Conservation (phyloP, 1,139 yeast genomes). For the Sugiyamaella neomexicana region DNA sequence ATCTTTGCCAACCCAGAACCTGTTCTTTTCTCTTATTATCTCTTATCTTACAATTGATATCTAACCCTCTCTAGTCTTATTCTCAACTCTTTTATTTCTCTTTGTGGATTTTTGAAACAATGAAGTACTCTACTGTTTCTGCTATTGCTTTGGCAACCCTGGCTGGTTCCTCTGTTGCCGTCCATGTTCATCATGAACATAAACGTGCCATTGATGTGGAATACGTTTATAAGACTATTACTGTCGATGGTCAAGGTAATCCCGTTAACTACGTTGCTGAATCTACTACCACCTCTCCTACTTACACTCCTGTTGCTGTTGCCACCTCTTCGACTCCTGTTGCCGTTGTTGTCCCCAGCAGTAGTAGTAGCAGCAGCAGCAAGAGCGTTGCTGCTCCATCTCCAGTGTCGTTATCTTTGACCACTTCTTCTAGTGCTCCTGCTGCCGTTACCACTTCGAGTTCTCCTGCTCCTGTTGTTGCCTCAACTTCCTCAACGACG, state of each 20-base stretch:
- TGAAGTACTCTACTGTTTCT: slow-evolving; percentile 35
- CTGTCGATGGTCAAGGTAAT: slow-evolving; percentile 68
- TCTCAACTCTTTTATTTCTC: background rate
- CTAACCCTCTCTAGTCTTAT: background rate
- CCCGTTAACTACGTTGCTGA: slow-evolving; percentile 40
- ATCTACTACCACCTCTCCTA: slow-evolving; percentile 30
- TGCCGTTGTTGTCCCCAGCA: slow-evolving; percentile 23
- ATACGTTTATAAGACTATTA: slow-evolving; percentile 74
- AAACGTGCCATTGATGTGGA: slow-evolving; percentile 67
- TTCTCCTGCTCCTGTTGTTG: slow-evolving; percentile 31
- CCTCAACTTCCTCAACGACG: slow-evolving; percentile 32
- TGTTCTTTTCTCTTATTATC: background rate
- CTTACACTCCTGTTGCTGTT: slow-evolving; percentile 29
- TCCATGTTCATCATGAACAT: slow-evolving; percentile 57
- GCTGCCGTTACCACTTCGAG: slow-evolving; percentile 38
- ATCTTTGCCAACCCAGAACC: no score
- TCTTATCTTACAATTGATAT: background rate
- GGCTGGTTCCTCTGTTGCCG: slow-evolving; percentile 49
- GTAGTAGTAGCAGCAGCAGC: slow-evolving; percentile 21
- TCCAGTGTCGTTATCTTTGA: slow-evolving; percentile 15
- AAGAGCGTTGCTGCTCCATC: slow-evolving; percentile 24
- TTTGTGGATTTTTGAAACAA: slow-evolving; percentile 11
- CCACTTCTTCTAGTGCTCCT: slow-evolving; percentile 24
- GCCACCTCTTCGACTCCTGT: slow-evolving; percentile 27
- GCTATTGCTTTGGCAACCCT: slow-evolving; percentile 47